A percentile compares a stretch with the other conserved stretches of the same genome.
Evolutionary conservation across 1,139 yeast genomes (phyloP).

Genomic region (Scheffersomyces quercinus): DNA sequence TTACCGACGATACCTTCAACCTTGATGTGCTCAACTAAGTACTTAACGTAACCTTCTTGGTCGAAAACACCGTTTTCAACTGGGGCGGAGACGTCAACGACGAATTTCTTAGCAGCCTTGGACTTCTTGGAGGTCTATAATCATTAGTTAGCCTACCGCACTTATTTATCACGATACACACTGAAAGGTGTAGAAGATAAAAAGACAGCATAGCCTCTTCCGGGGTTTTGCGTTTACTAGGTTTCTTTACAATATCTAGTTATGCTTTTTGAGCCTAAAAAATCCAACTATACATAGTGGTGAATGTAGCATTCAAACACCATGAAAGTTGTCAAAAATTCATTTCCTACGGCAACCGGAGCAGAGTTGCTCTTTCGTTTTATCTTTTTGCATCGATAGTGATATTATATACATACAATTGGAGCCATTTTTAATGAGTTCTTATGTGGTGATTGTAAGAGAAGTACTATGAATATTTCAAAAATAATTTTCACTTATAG

Average conservation of each 20-base stretch:
- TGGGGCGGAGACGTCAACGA: conserved; percentile 97
- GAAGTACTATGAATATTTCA: conserved; percentile 2
- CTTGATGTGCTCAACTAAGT: conserved; percentile 98
- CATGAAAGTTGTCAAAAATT: background rate
- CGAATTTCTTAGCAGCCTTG: conserved; percentile 82
- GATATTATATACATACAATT: conserved; percentile 64
- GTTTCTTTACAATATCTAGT: conserved; percentile 10
- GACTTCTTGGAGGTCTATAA: conserved; percentile 76
- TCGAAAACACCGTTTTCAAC: conserved; percentile 97
- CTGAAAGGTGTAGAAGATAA: conserved; percentile 30
- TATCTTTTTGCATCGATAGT: background rate
- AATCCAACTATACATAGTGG: background rate
- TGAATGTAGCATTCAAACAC: background rate
- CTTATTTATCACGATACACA: conserved; percentile 34
- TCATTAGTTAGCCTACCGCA: conserved; percentile 60
- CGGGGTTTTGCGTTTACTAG: conserved; percentile 29
- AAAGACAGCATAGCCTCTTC: conserved; percentile 55
- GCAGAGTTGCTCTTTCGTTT: background rate
- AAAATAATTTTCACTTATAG: conserved; percentile 1
- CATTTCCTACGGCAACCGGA: background rate
- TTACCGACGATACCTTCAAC: conserved; percentile 95
- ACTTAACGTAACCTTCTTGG: conserved; percentile 97
- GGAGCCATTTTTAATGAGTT: conserved; percentile 68
- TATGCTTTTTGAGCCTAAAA: conserved; percentile 2
- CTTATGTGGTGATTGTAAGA: conserved; percentile 10